Base-by-base conservation (phyloP, 2,329 filamentous ascomycete species). In the Ceratocystiopsis brevicomis region DNA sequence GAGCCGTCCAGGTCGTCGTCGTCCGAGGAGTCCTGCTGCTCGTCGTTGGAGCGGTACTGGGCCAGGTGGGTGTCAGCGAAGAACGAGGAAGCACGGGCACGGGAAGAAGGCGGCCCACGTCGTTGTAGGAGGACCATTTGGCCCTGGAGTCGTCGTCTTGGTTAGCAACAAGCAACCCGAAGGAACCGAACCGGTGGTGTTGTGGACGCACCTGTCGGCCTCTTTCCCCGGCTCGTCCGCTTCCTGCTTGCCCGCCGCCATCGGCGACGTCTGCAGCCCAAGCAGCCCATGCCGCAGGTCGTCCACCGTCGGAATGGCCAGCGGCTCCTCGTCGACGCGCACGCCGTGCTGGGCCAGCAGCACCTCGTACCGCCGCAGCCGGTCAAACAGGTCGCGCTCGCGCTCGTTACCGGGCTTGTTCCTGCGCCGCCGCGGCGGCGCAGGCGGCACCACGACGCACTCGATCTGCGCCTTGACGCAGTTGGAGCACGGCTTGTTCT, bases 401-500 rank as follows among this genome's bases (percentile, higher is more conserved):
- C 78, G 73, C 39, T 30, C 25, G 25, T 30, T 30, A 9, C 19
- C 19, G 4, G 81, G 74, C 43, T 74, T 68, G 59, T 72, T 74
- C 60, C 73, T 74, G 45, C 71, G 61, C 12, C 73, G 57, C 54
- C 76, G 59, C 53, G 74, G 64, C 55, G 76, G 63, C 54, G 73
- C 58, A 51, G 73, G 61, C 53, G 73, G 61, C 49, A 71, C 59
- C 9, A 77, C 70, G 35, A 67, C 65, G 54, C 76, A 85, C 50
- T 81, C 70, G 32, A 68, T 68, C 18, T 66, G 61, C 42, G 71
- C 68, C 57, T 71, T 78, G 54, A 74, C 62, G 54, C 80, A 84
- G 58, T 79, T 78, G 52, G 69, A 65, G 54, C 81, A 85, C 15
- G 80, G 80, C 57, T 76, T 76, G 51, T 69, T 73, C 58, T 78